Evolutionary conservation across 306 rosid genomes (phyloP), one percentile per base, ranked within the genome.

Genomic region (Citrullus colocynthis): DNA sequence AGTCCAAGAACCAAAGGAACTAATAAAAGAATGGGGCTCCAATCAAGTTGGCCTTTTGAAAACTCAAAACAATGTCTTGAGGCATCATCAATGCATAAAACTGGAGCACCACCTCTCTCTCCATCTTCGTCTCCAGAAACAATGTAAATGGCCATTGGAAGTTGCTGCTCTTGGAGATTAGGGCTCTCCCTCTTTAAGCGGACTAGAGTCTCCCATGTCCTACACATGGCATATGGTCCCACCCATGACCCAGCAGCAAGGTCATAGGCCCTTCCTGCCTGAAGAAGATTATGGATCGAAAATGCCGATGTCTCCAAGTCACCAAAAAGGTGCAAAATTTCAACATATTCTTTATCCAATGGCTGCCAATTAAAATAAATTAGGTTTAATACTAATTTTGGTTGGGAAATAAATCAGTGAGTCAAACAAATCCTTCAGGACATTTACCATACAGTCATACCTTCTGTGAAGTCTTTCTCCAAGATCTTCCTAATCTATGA

Each of bases 1-100:
- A 92, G 99, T 84, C 99, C 99, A 80, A 95, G 99, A 84, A 95
- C 99, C 90, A 95, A 83, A 77, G 99, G 99, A 80, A 95, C 99
- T 86, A 95, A 76, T 80, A 95, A 84, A 80, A 95, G 99, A 60
- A 95, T 86, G 56, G 99, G 97, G 6, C 93, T 82, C 99, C 99
- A 95, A 80, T 82, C 84, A 76, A 59, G 82, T 70, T 58, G 79
- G 48, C 89, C 92, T 79, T 76, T 81, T 32, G 91, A 83, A 51
- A 86, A 86, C 79, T 95, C 97, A 37, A 81, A 84, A 84, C 99
- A 95, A 78, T 77, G 89, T 83, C 85, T 88, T 78, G 78, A 77
- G 79, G 92, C 99, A 84, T 90, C 97, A 75, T 90, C 97, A 78
- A 90, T 80, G 85, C 96, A 92, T 63, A 92, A 87, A 85, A 95